Conservation (phyloP, 306 rosid species). For the Cucurbita pepo region DNA sequence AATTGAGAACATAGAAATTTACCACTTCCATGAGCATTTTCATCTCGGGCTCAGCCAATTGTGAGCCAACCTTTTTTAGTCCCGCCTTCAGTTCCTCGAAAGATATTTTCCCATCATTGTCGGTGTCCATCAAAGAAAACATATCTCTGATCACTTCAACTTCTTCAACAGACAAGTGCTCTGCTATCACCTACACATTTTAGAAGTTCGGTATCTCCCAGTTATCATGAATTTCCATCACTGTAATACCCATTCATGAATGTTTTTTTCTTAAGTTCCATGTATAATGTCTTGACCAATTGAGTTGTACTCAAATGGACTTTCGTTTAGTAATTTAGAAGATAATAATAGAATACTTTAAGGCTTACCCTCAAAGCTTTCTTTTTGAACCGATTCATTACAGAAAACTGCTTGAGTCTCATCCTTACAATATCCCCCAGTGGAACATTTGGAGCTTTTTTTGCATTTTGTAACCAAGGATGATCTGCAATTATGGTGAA, state of each 20-base stretch:
- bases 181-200: conserved; percentile 74
- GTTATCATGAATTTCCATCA: background rate
- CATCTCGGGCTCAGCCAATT: conserved; percentile 92
- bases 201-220: conserved; percentile 5
- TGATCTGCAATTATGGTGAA: conserved; percentile 46
- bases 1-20: conserved; percentile 10
- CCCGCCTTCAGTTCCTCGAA: conserved; percentile 85
- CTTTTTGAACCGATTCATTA: conserved; percentile 98
- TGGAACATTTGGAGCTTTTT: conserved; percentile 92
- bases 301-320: background rate
- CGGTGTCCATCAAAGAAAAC: conserved; percentile 93
- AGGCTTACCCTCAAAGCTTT: conserved; percentile 82
- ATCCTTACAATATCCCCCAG: conserved; percentile 90
- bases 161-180: conserved; percentile 89
- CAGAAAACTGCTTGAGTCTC: conserved; percentile 91
- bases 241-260: background rate
- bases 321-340: background rate
- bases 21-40: conserved; percentile 99
- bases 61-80: conserved; percentile 85
- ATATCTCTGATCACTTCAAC: conserved; percentile 95
- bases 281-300: background rate
- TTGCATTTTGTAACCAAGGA: conserved; percentile 92
- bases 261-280: background rate
- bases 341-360: conserved; percentile 10
- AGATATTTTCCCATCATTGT: conserved; percentile 75